Evolutionary conservation across 2,329 filamentous ascomycete genomes (phyloP), one percentile per base, ranked within the genome.

Genomic region (Scytalidium sp.): DNA sequence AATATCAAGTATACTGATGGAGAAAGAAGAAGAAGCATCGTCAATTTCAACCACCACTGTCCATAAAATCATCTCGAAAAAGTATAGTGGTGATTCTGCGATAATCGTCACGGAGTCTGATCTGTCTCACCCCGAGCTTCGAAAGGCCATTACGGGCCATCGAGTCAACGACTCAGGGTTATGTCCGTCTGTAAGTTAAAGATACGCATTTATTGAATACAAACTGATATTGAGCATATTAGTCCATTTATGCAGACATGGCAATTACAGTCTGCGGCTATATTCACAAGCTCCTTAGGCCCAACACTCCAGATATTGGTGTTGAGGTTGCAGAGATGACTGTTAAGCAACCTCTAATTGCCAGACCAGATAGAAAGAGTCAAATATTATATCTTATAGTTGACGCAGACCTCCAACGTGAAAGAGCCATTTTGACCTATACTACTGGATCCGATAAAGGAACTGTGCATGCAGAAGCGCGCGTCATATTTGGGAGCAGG

Each of bases 341-440:
- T 63, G 84, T 88, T 1, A 76, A 76, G 45, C 88, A 89, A 74
- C 82, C 85, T 27, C 72, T 92, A 52, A 86, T 91, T 53, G 76
- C 75, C 1, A 72, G 75, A 55, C 54, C 50, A 20, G 54, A 55
- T 43, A 54, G 53, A 32, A 68, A 70, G 45, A 75, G 74, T 29
- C 84, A 88, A 63, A 75, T 85, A 46, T 68, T 88, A 23, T 77
- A 80, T 58, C 72, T 86, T 56, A 76, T 79, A 45, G 80, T 78
- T 49, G 80, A 74, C n/a, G 79, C 79, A 41, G 76, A 88, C 57
- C 72, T 80, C 19, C 74, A 77, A 48, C 67, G 73, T 40, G 78
- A 78, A 46, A 67, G 72, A 36, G 79, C 83, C 19, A 73, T 79
- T 41, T 66, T 87, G 23, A 71, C 73, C 47, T 87, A 80, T 64